Conservation (phyloP, 1,284 basidiomycete species). For the Marasmius tenuissimus region DNA sequence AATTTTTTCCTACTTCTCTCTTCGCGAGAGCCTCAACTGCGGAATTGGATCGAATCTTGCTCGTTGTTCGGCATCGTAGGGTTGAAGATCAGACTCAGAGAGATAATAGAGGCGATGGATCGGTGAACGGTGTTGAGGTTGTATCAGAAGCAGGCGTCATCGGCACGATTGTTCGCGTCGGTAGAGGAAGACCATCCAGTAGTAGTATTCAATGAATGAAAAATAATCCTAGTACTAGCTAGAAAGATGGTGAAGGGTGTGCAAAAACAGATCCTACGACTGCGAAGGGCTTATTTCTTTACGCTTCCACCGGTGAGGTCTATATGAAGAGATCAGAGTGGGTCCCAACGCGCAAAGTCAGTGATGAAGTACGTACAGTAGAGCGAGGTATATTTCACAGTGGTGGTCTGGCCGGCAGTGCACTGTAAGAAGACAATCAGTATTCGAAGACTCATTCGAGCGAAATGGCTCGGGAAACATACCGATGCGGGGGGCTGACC, state of each 20-base stretch:
- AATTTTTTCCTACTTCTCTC: constrained; percentile 1
- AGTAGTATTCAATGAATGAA: too few relatives aligned
- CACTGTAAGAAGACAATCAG: constrained; percentile 3
- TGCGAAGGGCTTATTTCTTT: not conserved
- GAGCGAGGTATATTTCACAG: constrained; percentile 12
- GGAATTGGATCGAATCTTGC: not conserved
- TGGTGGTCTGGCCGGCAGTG: constrained; percentile 3
- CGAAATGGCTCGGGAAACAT: constrained; percentile 18
- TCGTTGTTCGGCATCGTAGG: not conserved
- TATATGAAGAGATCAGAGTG: not conserved
- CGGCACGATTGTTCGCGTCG: too few relatives aligned
- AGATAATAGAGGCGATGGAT: too few relatives aligned
- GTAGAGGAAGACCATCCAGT: too few relatives aligned
- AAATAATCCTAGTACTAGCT: too few relatives aligned
- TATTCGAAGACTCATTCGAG: not conserved
- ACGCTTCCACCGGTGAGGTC: constrained; percentile 8
- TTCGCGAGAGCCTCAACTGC: not conserved
- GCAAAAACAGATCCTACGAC: too few relatives aligned
- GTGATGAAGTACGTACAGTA: constrained; percentile 8
- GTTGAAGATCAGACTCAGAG: too few relatives aligned
- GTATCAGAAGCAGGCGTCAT: too few relatives aligned
- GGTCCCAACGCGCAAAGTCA: not conserved
- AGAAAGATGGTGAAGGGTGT: too few relatives aligned
- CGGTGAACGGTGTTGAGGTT: too few relatives aligned
- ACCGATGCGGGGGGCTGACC: constrained; percentile 66